phyloP scores from a whole-genome alignment of 805 yeast species.

The Myxozyma vanderwaltii region DNA sequence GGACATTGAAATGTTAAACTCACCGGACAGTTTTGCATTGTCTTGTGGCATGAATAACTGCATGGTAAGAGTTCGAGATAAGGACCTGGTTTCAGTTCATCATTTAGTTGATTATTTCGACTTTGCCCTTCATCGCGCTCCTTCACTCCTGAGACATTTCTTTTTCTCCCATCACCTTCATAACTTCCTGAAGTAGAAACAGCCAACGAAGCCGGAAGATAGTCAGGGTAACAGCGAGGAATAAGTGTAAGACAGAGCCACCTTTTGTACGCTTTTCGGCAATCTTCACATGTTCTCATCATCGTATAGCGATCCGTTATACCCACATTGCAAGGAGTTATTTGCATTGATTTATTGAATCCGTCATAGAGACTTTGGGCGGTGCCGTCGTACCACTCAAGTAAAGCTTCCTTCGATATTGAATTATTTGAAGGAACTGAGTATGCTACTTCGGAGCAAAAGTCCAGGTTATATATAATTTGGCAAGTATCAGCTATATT shows the following conservation, averaged over 20 bases:
- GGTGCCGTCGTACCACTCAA: slow-evolving; percentile 60
- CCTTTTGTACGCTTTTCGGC: slow-evolving; percentile 67
- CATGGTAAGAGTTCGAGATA: slow-evolving; percentile 90
- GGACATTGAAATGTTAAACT: slow-evolving; percentile 80
- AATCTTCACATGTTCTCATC: slow-evolving; percentile 68
- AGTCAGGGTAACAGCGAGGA: slow-evolving; percentile 72
- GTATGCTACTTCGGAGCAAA: slow-evolving; percentile 82
- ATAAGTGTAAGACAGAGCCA: slow-evolving; percentile 91
- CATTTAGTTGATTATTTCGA: slow-evolving; percentile 59
- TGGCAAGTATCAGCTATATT: slow-evolving; percentile 62
- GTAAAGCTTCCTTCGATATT: slow-evolving; percentile 44
- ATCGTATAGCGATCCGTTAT: slow-evolving; percentile 73
- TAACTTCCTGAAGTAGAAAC: slow-evolving; percentile 39
- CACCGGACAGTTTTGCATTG: slow-evolving; percentile 83
- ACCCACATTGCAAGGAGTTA: slow-evolving; percentile 68
- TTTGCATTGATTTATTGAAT: slow-evolving; percentile 75
- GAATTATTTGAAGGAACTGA: slow-evolving; percentile 68
- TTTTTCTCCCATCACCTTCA: slow-evolving; percentile 50
- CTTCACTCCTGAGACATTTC: slow-evolving; percentile 2
- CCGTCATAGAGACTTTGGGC: slow-evolving; percentile 60
- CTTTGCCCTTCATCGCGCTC: slow-evolving; percentile 41
- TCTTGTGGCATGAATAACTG: slow-evolving; percentile 71
- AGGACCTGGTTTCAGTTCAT: slow-evolving; percentile 54
- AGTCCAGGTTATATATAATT: slow-evolving; percentile 69
- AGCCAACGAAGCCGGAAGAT: slow-evolving; percentile 32